phyloP scores from a whole-genome alignment of 176 grass and related monocot genomes.

The Raddia distichophylla region DNA sequence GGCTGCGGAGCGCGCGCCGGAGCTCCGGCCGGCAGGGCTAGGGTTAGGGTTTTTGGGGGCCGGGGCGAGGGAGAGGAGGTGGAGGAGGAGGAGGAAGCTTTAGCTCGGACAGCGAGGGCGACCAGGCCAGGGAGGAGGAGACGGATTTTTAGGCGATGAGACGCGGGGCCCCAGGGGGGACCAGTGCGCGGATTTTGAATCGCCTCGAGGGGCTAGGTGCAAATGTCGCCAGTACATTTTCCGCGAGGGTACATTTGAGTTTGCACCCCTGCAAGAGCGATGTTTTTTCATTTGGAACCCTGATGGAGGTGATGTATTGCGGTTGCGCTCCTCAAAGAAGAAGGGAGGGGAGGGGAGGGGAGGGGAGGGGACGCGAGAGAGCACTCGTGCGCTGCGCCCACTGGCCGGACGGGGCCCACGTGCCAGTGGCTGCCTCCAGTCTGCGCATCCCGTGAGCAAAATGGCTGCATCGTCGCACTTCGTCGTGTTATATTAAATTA shows the following conservation, averaged over 20 bases:
- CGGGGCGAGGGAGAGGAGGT: not conserved
- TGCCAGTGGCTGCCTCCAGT: too few relatives aligned
- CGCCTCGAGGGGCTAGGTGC: not conserved
- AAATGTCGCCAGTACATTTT: not conserved
- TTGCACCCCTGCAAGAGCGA: not conserved
- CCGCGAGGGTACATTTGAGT: not conserved
- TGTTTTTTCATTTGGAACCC: not conserved
- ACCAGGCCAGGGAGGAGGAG: not conserved
- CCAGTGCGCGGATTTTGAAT: constrained; percentile 36
- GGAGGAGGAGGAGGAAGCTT: constrained; percentile 8
- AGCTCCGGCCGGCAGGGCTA: constrained; percentile 30
- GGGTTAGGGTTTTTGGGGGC: constrained; percentile 62
- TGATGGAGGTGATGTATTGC: too few relatives aligned
- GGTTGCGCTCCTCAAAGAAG: too few relatives aligned
- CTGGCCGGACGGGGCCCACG: too few relatives aligned
- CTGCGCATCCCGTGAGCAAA: too few relatives aligned
- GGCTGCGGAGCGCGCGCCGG: not conserved
- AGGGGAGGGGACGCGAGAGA: too few relatives aligned
- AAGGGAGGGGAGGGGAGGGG: too few relatives aligned
- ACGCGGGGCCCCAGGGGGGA: constrained; percentile 15
- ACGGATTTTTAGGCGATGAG: constrained; percentile 39
- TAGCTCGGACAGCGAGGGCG: constrained; percentile 34
- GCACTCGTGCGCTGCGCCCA: too few relatives aligned
- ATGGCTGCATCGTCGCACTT: too few relatives aligned
- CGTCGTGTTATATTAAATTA: too few relatives aligned